phyloP scores from a whole-genome alignment of 371 early-diverging fungal genomes.

The Mortierella sp. region DNA sequence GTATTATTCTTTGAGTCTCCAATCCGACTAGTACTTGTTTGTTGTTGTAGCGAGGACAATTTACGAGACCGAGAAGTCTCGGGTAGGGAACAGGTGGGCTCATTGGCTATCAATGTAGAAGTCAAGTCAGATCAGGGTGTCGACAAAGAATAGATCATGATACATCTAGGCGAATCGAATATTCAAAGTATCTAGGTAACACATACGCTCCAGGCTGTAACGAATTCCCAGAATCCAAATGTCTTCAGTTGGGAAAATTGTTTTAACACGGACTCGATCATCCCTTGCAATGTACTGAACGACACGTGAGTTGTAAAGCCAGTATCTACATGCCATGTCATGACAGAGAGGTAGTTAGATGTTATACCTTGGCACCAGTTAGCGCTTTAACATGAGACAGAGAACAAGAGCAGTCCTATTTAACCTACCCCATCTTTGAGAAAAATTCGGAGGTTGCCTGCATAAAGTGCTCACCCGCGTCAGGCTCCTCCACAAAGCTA shows the following conservation, averaged over 20 bases:
- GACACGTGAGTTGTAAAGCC: conserved; percentile 47
- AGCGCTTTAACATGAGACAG: too few species aligned
- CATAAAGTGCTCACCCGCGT: conserved; percentile 55
- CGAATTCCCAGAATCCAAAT: conserved; percentile 49
- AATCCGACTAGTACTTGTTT: neutral
- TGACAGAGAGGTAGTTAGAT: neutral
- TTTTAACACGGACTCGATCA: conserved; percentile 37
- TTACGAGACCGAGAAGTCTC: conserved; percentile 38
- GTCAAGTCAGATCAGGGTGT: neutral
- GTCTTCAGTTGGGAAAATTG: conserved; percentile 43
- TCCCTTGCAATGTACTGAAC: conserved; percentile 48
- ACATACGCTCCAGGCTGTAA: conserved; percentile 42
- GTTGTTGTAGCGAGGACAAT: conserved; percentile 23
- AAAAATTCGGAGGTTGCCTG: conserved; percentile 57
- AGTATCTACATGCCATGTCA: conserved; percentile 29
- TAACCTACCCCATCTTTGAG: conserved; percentile 57
- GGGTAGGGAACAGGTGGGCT: conserved; percentile 25
- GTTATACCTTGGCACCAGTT: neutral
- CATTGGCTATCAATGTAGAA: neutral
- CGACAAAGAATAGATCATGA: neutral
- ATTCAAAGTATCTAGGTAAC: neutral
- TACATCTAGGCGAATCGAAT: neutral
- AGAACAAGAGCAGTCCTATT: neutral
- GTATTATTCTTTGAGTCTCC: conserved; percentile 7
- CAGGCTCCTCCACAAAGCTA: conserved; percentile 45